Conservation (phyloP, 2,329 filamentous ascomycete genomes). For the Fusarium subtropicale region DNA sequence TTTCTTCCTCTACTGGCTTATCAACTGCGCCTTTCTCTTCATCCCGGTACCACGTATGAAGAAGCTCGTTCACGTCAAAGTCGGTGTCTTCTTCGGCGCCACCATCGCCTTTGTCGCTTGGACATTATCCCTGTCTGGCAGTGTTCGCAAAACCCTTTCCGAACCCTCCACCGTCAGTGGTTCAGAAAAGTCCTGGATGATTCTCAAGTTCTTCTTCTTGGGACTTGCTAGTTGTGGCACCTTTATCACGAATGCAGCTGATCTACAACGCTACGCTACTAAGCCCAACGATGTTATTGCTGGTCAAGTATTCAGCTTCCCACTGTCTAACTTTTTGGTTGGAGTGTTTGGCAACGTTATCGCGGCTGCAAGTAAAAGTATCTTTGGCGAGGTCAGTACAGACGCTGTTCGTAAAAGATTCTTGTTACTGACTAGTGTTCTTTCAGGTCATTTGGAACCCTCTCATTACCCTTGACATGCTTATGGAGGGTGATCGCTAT, state of each 20-base stretch:
- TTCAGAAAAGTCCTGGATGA: constrained; percentile 12
- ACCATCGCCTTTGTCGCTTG: constrained; percentile 18
- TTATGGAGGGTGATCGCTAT: constrained; percentile 7
- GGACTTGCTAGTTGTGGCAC: constrained; percentile 13
- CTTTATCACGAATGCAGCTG: constrained; percentile 11
- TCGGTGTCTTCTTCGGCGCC: constrained; percentile 7
- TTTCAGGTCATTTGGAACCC: constrained; percentile 11
- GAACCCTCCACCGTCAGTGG: neutral
- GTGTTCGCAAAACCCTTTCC: neutral
- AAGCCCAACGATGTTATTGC: constrained; percentile 9
- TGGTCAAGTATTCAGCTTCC: constrained; percentile 4
- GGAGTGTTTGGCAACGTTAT: constrained; percentile 13
- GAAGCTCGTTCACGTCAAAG: constrained; percentile 16
- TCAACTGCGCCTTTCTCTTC: constrained; percentile 15
- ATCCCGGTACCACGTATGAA: constrained; percentile 8
- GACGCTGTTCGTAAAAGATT: accelerated
- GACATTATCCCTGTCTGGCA: neutral
- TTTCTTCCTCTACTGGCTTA: constrained; percentile 25
- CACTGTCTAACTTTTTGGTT: constrained; percentile 12
- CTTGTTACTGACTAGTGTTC: neutral
- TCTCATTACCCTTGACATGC: constrained; percentile 9
- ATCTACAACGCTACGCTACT: constrained; percentile 1
- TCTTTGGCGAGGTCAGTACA: constrained; percentile 4
- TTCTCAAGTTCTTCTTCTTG: constrained; percentile 18
- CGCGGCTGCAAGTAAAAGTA: constrained; percentile 16